A percentile compares a stretch with the other conserved stretches of the same genome.
Conservation (phyloP, 2,329 filamentous ascomycete species). For the Neurospora sp. region DNA sequence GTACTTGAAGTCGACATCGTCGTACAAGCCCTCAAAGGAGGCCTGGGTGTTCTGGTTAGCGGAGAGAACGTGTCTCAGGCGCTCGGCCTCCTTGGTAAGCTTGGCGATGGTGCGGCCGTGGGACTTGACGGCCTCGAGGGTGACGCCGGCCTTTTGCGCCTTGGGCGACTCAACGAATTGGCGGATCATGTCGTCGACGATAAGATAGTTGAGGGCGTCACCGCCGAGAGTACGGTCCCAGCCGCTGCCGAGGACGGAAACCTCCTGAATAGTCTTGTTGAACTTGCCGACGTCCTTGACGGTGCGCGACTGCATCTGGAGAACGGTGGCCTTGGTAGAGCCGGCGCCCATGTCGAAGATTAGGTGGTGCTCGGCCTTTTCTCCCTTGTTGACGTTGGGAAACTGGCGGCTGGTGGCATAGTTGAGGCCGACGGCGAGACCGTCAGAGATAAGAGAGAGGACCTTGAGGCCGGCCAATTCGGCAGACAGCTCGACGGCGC, state of each 20-base stretch:
- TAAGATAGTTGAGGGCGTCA: slow-evolving; percentile 76
- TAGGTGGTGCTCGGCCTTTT: slow-evolving; percentile 81
- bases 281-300: slow-evolving; percentile 88
- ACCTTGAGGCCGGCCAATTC: slow-evolving; percentile 82
- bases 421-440: slow-evolving; percentile 84
- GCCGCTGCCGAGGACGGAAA: slow-evolving; percentile 75
- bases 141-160: slow-evolving; percentile 54
- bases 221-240: slow-evolving; percentile 89
- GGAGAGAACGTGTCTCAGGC: slow-evolving; percentile 78
- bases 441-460: slow-evolving; percentile 77
- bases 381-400: slow-evolving; percentile 70
- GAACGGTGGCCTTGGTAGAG: slow-evolving; percentile 78
- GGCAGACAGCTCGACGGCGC: slow-evolving; percentile 73
- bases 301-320: slow-evolving; percentile 79
- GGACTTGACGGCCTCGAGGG: slow-evolving; percentile 51
- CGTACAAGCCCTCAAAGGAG: slow-evolving; percentile 80
- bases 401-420: slow-evolving; percentile 90
- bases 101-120: slow-evolving; percentile 83
- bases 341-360: slow-evolving; percentile 98
- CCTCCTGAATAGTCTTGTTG: slow-evolving; percentile 95
- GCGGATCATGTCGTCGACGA: slow-evolving; percentile 78
- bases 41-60: slow-evolving; percentile 76
- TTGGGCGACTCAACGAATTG: slow-evolving; percentile 64
- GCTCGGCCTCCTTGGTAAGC: slow-evolving; percentile 87
- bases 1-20: slow-evolving; percentile 89